phyloP scores from a whole-genome alignment of 176 grass and related monocot species.

The Otatea glauca region DNA sequence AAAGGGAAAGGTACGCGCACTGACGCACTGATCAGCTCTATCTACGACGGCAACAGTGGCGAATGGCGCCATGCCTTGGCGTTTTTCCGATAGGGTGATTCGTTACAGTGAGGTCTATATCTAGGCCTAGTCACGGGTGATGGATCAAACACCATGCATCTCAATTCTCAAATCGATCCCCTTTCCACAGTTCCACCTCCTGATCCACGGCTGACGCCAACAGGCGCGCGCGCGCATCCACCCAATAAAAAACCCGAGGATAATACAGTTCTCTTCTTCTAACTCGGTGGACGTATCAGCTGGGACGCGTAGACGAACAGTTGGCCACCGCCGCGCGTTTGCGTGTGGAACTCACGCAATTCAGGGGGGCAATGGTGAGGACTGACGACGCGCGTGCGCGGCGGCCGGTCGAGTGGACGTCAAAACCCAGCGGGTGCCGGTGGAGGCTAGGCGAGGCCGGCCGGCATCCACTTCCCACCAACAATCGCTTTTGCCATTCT shows the following conservation, averaged over 20 bases:
- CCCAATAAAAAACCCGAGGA: background rate
- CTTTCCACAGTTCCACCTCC: background rate
- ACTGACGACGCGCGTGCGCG: slow-evolving; percentile 7
- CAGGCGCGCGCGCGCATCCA: background rate
- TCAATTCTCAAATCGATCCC: background rate
- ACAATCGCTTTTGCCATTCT: background rate
- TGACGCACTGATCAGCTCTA: background rate
- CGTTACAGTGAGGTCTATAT: background rate
- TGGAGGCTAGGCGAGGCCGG: background rate
- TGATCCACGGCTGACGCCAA: background rate
- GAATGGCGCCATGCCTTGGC: background rate
- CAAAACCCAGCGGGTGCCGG: background rate
- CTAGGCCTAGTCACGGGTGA: background rate
- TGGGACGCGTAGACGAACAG: background rate
- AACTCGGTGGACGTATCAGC: background rate
- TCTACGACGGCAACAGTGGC: background rate
- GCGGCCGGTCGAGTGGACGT: background rate
- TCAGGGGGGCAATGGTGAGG: background rate
- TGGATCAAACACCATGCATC: background rate
- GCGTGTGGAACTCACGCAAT: slow-evolving; percentile 28
- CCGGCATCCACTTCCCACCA: background rate
- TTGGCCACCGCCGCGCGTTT: background rate
- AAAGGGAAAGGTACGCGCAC: background rate
- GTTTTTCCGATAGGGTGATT: background rate
- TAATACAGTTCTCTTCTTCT: background rate